A percentile compares a stretch with the other conserved stretches of the same genome.
These are phyloP conservation scores for Stephania yunnanensis DNA, from an alignment of 164 flowering plant species.

Conservation along the genomic window DNA sequence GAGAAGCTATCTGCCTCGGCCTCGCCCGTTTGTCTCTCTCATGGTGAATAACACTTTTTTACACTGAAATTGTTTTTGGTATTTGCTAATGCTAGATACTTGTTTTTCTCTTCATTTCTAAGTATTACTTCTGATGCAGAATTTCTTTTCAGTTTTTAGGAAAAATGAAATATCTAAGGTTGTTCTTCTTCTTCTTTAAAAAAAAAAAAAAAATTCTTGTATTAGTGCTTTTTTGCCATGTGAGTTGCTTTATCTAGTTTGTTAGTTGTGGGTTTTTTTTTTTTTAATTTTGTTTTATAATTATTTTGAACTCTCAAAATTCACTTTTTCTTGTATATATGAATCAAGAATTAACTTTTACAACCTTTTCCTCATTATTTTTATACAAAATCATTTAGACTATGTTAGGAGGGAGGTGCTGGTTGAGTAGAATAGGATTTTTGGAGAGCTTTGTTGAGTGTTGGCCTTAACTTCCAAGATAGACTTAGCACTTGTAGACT, in stretches of 20 bases:
- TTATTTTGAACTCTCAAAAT: neutral
- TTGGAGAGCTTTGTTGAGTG: neutral
- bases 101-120: no score
- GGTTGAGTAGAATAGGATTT: neutral
- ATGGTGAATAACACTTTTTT: slow-evolving; percentile 46
- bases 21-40: slow-evolving; percentile 70
- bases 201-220: no score
- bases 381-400: neutral
- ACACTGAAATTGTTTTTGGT: neutral
- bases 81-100: neutral
- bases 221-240: neutral
- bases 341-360: neutral
- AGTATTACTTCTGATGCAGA: no score
- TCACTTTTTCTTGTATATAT: neutral
- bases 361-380: neutral
- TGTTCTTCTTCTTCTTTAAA: no score
- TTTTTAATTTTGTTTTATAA: neutral
- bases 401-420: neutral
- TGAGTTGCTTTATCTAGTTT: neutral
- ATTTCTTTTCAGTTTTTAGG: no score
- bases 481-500: no score
- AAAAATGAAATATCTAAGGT: no score
- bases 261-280: neutral
- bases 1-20: slow-evolving; percentile 78
- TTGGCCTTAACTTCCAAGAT: no score